Evolutionary conservation across 2,329 filamentous ascomycete genomes (phyloP).

Genomic region (Pseudopyricularia javanii): DNA sequence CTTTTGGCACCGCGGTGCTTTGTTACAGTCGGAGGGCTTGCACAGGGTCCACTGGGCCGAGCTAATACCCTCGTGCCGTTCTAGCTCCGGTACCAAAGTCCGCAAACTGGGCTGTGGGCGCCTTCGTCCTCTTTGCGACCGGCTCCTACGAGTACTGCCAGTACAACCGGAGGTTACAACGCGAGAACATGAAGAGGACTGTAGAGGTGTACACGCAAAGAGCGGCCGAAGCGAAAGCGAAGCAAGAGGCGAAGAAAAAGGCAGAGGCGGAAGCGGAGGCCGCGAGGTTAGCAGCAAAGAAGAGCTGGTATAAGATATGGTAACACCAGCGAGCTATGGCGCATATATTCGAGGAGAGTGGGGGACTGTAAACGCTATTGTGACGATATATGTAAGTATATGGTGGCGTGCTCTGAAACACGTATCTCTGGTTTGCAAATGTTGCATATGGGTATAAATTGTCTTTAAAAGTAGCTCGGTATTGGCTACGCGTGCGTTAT

Average conservation of each 20-base stretch:
- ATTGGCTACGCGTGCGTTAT: background rate
- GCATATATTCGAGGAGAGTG: background rate
- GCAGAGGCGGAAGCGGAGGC: slow-evolving; percentile 21
- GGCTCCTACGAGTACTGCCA: slow-evolving; percentile 78
- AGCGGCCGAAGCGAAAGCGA: slow-evolving; percentile 26
- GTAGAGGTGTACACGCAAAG: slow-evolving; percentile 72
- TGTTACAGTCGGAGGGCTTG: background rate
- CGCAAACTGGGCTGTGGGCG: slow-evolving; percentile 76
- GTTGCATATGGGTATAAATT: background rate
- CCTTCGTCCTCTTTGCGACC: slow-evolving; percentile 58
- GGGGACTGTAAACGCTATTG: background rate
- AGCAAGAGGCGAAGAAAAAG: slow-evolving; percentile 18
- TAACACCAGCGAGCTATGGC: slow-evolving; percentile 12
- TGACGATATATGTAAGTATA: background rate
- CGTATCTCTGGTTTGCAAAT: background rate
- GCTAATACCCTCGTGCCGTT: background rate
- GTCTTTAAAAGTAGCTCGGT: background rate
- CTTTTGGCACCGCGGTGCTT: background rate
- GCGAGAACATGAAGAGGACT: slow-evolving; percentile 71
- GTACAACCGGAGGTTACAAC: slow-evolving; percentile 59
- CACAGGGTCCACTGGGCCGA: background rate
- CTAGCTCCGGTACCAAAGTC: slow-evolving; percentile 51
- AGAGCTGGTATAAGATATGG: slow-evolving; percentile 46
- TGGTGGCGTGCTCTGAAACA: background rate
- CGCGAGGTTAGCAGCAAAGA: slow-evolving; percentile 13